These are phyloP conservation scores for Cytospora paraplurivora DNA, from an alignment of 2,329 filamentous ascomycete species.

Conservation along the genomic window DNA sequence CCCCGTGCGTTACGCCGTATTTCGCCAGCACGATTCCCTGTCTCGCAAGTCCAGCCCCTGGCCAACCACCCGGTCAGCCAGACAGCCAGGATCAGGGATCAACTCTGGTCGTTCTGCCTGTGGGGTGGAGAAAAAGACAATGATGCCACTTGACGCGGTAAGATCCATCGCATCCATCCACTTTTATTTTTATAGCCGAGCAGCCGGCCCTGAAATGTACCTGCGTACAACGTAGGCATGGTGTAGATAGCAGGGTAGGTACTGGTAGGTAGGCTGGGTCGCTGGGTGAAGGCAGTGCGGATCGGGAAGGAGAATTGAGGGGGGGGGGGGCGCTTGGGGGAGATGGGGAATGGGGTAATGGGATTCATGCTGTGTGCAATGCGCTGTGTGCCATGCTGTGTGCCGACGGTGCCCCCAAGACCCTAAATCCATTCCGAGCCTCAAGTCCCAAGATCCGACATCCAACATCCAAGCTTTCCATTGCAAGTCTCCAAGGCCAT, in stretches of 20 bases:
- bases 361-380: too few species aligned
- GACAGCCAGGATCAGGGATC: not conserved
- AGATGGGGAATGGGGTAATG: too few species aligned
- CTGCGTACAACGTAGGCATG: not conserved
- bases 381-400: too few species aligned
- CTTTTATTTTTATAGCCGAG: not conserved
- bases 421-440: too few species aligned
- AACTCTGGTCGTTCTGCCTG: not conserved
- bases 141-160: not conserved
- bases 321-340: too few species aligned
- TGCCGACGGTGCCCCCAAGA: not conserved
- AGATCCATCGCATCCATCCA: too few species aligned
- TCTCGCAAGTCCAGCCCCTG: not conserved
- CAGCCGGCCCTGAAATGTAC: not conserved
- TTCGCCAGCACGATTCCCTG: not conserved
- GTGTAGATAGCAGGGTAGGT: not conserved
- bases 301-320: too few species aligned
- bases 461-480: too few species aligned
- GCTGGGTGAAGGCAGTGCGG: too few species aligned
- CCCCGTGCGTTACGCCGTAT: conserved; percentile 12
- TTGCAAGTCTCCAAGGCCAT: too few species aligned
- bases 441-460: too few species aligned
- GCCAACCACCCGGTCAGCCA: not conserved
- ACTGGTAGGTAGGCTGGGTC: too few species aligned
- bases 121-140: not conserved